Evolutionary conservation across 2,329 filamentous ascomycete genomes (phyloP).

Genomic region (Nannizziopsis barbatae): DNA sequence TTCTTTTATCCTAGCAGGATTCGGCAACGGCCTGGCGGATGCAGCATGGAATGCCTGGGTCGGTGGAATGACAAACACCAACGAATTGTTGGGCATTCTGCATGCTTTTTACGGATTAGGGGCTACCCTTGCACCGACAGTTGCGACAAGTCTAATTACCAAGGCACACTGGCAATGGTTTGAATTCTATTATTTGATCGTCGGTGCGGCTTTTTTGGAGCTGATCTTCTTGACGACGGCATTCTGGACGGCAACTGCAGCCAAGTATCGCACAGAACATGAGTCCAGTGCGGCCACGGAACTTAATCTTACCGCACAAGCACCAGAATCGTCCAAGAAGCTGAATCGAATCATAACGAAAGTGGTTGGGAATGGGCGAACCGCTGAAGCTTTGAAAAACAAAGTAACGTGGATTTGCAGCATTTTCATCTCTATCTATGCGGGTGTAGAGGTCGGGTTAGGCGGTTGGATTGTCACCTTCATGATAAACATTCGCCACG

Average conservation of each 20-base stretch:
- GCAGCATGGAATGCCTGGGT: constrained; percentile 48
- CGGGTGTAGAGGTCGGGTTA: constrained; percentile 59
- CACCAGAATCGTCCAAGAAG: not conserved
- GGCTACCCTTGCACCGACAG: constrained; percentile 55
- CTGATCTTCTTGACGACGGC: constrained; percentile 40
- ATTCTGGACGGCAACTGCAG: constrained; percentile 53
- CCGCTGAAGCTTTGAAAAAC: constrained; percentile 23
- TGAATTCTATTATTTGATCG: constrained; percentile 62
- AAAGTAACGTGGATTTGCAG: constrained; percentile 58
- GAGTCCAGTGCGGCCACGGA: constrained; percentile 30
- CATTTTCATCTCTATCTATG: constrained; percentile 65
- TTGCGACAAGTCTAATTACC: constrained; percentile 61
- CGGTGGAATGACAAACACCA: constrained; percentile 59
- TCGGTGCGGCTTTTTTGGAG: constrained; percentile 46
- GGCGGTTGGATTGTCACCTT: constrained; percentile 78
- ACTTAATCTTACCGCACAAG: constrained; percentile 19
- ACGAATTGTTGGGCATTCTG: constrained; percentile 59
- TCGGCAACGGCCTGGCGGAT: constrained; percentile 54
- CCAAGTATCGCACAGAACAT: constrained; percentile 37
- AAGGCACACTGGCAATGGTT: constrained; percentile 55
- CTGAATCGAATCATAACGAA: constrained; percentile 3
- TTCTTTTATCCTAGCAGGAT: constrained; percentile 53
- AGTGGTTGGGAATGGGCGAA: constrained; percentile 17
- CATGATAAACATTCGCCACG: constrained; percentile 67
- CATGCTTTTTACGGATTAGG: constrained; percentile 61